Base-by-base conservation (phyloP, 768 basidiomycete species). In the Lactarius sp. region DNA sequence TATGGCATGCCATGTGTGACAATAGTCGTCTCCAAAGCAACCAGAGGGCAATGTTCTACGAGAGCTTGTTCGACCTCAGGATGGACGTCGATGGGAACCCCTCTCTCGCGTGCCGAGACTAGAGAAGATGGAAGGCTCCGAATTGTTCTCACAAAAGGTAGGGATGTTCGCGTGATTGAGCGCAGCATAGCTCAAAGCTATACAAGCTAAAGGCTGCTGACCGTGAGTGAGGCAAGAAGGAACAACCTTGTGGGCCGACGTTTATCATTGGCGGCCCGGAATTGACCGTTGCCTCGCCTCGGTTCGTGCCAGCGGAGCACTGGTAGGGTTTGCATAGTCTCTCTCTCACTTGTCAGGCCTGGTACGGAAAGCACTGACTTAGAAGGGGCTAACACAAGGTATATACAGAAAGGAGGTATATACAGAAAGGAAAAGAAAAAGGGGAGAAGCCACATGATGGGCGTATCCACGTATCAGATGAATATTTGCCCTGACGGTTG, bases 1-100 rank as follows among this genome's bases (percentile, higher is more conserved):
- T 85, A 85, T 0, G 93, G 92, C 77, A 96, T 85, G 20, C 94
- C 96, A 78, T 98, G 93, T 1, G 94, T 94, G 63, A 97, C 85
- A 58, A 98, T 83, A 1, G 96, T 87, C 2, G 90, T 92, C 73
- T 98, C 96, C 12, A 98, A 83, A 13, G 95, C 94, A 12, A 98
- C 93, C 51, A 98, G 79, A 20, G 94, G 85, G 65, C 76, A 78
- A 10, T 79, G 76, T 47, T 79, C 76, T 4, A 80, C 77, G 22
- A 96, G 79, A 4, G 95, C 94, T 60, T 94, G 82, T 66, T 87
- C 77, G 37, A 98, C 87, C 73, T 98, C 94, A 9, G 90, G 87
- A 58, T 88, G 86, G 37, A 93, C 72, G 73, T 93, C 90, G 12
- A 93, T 68, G 27, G 74, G 74, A 13, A 70, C 67, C 5, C 67